These are phyloP conservation scores for Pulveroboletus sp. DNA, from an alignment of 768 basidiomycete species.

Conservation along the genomic window DNA sequence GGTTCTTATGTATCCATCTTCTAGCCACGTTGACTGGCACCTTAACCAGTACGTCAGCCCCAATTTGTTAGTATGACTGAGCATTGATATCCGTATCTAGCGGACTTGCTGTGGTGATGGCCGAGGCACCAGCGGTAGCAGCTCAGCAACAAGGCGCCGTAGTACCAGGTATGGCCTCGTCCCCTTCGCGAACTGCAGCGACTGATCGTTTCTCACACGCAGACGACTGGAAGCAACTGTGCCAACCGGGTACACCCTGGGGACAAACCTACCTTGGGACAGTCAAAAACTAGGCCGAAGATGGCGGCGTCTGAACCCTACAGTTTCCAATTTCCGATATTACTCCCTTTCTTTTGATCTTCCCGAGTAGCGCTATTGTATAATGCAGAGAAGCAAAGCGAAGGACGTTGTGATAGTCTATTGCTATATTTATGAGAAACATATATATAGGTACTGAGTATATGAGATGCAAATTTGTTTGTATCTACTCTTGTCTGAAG, in stretches of 20 bases:
- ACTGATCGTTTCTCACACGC: not conserved
- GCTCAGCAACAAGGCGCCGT: constrained; percentile 7
- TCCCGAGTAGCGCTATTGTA: no score
- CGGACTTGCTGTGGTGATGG: constrained; percentile 30
- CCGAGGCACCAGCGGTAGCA: constrained; percentile 13
- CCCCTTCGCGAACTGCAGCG: not conserved
- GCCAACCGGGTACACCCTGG: constrained; percentile 1
- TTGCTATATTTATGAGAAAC: no score
- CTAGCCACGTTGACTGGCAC: constrained; percentile 31
- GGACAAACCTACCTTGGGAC: not conserved
- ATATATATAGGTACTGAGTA: no score
- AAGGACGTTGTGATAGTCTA: not conserved
- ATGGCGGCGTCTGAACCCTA: no score
- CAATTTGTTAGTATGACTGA: not conserved
- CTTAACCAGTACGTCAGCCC: constrained; percentile 19
- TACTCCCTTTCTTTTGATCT: not conserved
- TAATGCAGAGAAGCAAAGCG: no score
- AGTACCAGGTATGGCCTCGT: constrained; percentile 19
- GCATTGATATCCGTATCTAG: constrained; percentile 7
- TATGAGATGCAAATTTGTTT: no score
- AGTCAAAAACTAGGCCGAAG: not conserved
- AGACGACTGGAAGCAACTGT: constrained; percentile 22
- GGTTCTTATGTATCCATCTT: not conserved
- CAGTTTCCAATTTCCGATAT: not conserved
- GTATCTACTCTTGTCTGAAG: no score